phyloP scores from a whole-genome alignment of 306 rosid species.

The Vigna angularis region DNA sequence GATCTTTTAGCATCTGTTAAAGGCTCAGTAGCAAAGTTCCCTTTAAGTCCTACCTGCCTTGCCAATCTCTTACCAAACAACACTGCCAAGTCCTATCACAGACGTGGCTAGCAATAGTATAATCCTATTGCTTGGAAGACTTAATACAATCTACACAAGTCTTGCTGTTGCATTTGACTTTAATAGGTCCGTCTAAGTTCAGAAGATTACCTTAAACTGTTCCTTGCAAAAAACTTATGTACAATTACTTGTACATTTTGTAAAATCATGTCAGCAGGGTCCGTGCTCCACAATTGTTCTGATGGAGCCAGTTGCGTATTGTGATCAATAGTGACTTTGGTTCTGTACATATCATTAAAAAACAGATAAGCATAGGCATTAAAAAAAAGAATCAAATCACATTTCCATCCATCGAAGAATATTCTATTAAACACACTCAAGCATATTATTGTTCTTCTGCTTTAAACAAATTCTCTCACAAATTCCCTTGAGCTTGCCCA shows the following conservation, averaged over 20 bases:
- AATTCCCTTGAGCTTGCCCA: slow-evolving; percentile 15
- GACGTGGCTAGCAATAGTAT: slow-evolving; percentile 3
- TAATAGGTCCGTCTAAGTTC: slow-evolving; percentile 13
- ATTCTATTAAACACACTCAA: slow-evolving; percentile 40
- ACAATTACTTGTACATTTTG: slow-evolving; percentile 22
- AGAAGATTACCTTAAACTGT: slow-evolving; percentile 12
- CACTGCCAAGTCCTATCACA: slow-evolving; percentile 35
- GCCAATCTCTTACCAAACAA: slow-evolving; percentile 46
- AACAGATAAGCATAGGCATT: slow-evolving; percentile 53
- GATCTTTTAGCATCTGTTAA: slow-evolving; percentile 55
- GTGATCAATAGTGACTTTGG: slow-evolving; percentile 10
- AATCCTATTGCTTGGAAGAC: slow-evolving; percentile 30
- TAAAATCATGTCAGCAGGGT: slow-evolving; percentile 9
- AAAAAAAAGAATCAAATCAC: slow-evolving; percentile 32
- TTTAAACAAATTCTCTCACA: slow-evolving; percentile 34
- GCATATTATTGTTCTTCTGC: slow-evolving; percentile 51
- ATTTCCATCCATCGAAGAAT: slow-evolving; percentile 43
- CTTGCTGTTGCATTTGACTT: slow-evolving; percentile 32
- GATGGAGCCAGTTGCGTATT: slow-evolving; percentile 22
- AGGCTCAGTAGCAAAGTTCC: slow-evolving; percentile 49
- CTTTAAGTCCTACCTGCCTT: slow-evolving; percentile 54
- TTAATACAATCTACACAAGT: slow-evolving; percentile 17
- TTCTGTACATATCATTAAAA: slow-evolving; percentile 27
- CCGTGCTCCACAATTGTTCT: slow-evolving; percentile 20
- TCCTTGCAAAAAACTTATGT: neutral